A percentile compares a stretch with the other conserved stretches of the same genome.
phyloP scores from a whole-genome alignment of 2,329 filamentous ascomycete genomes.

The Nothophoma quercina region DNA sequence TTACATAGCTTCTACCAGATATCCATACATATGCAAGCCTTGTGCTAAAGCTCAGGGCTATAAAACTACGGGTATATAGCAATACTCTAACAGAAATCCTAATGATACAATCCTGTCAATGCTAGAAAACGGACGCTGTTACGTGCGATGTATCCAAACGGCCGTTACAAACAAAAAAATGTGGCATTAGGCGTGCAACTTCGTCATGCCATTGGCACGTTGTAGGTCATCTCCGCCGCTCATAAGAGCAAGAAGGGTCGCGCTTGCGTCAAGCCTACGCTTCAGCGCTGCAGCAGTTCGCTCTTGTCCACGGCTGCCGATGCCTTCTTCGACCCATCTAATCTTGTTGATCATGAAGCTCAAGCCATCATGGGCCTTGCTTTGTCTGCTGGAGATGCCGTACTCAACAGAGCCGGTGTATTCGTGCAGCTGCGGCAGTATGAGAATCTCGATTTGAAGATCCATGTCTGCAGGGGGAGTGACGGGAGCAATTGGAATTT shows the following conservation, averaged over 20 bases:
- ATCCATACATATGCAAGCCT: constrained; percentile 21
- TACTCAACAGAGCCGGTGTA: constrained; percentile 79
- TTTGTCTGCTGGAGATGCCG: constrained; percentile 83
- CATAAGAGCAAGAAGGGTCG: constrained; percentile 43
- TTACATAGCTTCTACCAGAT: constrained; percentile 14
- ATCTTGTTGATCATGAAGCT: constrained; percentile 86
- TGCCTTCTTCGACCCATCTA: constrained; percentile 83
- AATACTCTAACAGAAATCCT: constrained; percentile 41
- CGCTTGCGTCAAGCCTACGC: constrained; percentile 46
- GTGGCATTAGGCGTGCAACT: constrained; percentile 34
- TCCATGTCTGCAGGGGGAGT: constrained; percentile 73
- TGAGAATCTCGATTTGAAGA: constrained; percentile 83
- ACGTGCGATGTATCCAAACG: constrained; percentile 8
- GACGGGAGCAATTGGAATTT: constrained; percentile 62
- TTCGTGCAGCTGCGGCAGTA: constrained; percentile 79
- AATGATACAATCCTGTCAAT: constrained; percentile 24
- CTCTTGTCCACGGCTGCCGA: constrained; percentile 48
- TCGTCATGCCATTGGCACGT: constrained; percentile 37
- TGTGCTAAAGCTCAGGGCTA: constrained; percentile 26
- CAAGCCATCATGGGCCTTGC: constrained; percentile 84
- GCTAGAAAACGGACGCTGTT: constrained; percentile 5
- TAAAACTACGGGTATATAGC: constrained; percentile 52
- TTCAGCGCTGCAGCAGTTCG: constrained; percentile 48
- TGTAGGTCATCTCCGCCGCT: constrained; percentile 35
- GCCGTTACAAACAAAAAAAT: constrained; percentile 7